These are phyloP conservation scores for Ceraceosorus guamensis DNA, from an alignment of 1,284 basidiomycete species.

Conservation along the genomic window DNA sequence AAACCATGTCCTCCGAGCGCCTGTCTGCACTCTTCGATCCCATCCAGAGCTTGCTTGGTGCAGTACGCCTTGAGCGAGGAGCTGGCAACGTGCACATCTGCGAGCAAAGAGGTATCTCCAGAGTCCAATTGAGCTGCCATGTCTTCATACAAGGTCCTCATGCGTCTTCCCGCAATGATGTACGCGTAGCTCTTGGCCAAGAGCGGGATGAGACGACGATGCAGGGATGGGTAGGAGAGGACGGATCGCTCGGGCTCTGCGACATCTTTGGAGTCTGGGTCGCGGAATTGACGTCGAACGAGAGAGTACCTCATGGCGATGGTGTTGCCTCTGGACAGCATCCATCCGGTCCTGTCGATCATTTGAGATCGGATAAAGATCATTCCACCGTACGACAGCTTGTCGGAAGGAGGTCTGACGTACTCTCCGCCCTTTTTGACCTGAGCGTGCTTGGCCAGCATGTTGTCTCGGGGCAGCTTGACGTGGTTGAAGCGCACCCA, in stretches of 20 bases:
- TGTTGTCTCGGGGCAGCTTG: slow-evolving; percentile 65
- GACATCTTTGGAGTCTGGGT: slow-evolving; percentile 38
- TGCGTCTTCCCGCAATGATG: slow-evolving; percentile 59
- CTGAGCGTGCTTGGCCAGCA: slow-evolving; percentile 68
- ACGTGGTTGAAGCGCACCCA: slow-evolving; percentile 63
- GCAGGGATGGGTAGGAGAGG: slow-evolving; percentile 63
- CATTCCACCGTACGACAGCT: slow-evolving; percentile 66
- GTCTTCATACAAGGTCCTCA: slow-evolving; percentile 51
- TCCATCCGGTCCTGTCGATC: slow-evolving; percentile 59
- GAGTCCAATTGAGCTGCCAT: slow-evolving; percentile 27
- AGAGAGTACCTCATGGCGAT: slow-evolving; percentile 67
- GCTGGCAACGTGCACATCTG: slow-evolving; percentile 66
- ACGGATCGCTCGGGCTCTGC: slow-evolving; percentile 59
- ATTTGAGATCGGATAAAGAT: slow-evolving; percentile 52
- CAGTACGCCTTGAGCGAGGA: slow-evolving; percentile 64
- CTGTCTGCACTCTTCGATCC: slow-evolving; percentile 63
- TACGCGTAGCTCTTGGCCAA: slow-evolving; percentile 67
- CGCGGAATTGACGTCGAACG: slow-evolving; percentile 60
- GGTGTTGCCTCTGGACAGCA: slow-evolving; percentile 60
- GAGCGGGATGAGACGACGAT: slow-evolving; percentile 64
- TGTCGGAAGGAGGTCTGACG: slow-evolving; percentile 63
- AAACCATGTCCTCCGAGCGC: slow-evolving; percentile 73
- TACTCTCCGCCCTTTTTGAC: slow-evolving; percentile 65
- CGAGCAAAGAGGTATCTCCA: slow-evolving; percentile 22
- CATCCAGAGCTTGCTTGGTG: slow-evolving; percentile 56